Percentiles rank a stretch among this genome's conserved stretches.
Evolutionary conservation across 2,329 filamentous ascomycete species (phyloP).

Genomic region (Penicillium sp.): DNA sequence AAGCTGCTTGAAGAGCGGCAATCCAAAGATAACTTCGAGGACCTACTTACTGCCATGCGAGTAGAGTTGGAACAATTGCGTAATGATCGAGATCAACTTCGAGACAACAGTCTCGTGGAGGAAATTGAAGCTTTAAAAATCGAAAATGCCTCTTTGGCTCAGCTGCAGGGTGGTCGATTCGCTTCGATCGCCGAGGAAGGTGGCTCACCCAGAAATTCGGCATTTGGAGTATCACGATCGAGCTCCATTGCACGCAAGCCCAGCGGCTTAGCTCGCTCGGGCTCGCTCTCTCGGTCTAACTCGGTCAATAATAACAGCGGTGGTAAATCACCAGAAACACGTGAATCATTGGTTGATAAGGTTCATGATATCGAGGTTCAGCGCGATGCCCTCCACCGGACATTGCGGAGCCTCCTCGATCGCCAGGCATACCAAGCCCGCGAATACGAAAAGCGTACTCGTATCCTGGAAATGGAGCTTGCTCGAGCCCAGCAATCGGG

Average conservation of each 20-base stretch:
- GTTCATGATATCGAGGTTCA: slow-evolving; percentile 92
- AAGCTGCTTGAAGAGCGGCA: slow-evolving; percentile 80
- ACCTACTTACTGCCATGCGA: slow-evolving; percentile 78
- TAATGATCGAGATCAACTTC: slow-evolving; percentile 79
- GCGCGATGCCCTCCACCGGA: slow-evolving; percentile 84
- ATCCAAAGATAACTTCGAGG: slow-evolving; percentile 90
- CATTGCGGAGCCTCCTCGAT: slow-evolving; percentile 78
- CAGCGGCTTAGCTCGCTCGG: slow-evolving; percentile 39
- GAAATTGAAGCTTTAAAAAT: slow-evolving; percentile 68
- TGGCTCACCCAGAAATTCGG: slow-evolving; percentile 43
- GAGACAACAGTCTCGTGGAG: slow-evolving; percentile 78
- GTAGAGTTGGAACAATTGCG: slow-evolving; percentile 76
- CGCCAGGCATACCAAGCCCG: slow-evolving; percentile 81
- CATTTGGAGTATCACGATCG: slow-evolving; percentile 59
- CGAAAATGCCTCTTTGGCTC: slow-evolving; percentile 46
- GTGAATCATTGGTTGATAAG: slow-evolving; percentile 70
- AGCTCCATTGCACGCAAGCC: slow-evolving; percentile 63
- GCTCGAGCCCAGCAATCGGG: slow-evolving; percentile 64
- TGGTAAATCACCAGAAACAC: slow-evolving; percentile 56
- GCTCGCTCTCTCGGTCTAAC: slow-evolving; percentile 59
- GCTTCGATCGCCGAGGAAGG: slow-evolving; percentile 62
- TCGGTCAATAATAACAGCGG: slow-evolving; percentile 39
- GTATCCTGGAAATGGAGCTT: slow-evolving; percentile 71
- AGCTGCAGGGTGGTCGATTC: slow-evolving; percentile 51
- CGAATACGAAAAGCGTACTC: slow-evolving; percentile 78